Evolutionary conservation across 768 basidiomycete species (phyloP), one percentile per base, ranked within the genome.

Genomic region (Collybiopsis confluens): DNA sequence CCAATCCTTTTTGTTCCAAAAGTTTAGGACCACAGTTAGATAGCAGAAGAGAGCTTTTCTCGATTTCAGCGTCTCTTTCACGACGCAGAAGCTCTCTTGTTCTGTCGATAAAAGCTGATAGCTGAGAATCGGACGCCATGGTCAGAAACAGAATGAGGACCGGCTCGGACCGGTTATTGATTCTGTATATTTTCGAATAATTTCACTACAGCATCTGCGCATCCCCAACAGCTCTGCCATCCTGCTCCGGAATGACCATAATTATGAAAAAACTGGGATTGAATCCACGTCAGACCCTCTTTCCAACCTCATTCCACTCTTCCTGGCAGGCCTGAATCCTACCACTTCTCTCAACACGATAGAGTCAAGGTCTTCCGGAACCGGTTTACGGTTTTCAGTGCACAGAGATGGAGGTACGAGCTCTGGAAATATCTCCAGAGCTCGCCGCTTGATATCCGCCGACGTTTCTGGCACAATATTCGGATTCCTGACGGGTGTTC

Each of bases 1-100:
- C 86, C 9, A 98, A 73, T 2, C 95, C 95, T 54, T 88, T 86
- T 59, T 89, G 85, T 66, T 96, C 92, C n/a, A 98, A 76, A 8
- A 94, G 73, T 58, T 85, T 90, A 1, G 87, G 86, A 1, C 86
- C 81, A 62, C 91, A 93, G 54, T 91, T 90, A 8, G 89, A 85
- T 18, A 94, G 74, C 30, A 96, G 71, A 43, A 97, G 73, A 7
- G 88, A 82, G 13, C 80, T 88, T 36, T 89, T 80, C 55, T 88
- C 85, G 58, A 93, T 80, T 62, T 98, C 96, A n/a, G 90, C 88
- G 40, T 83, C 77, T 26, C 89, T 81, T 69, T 98, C 96, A 54
- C 70, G 72, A 10, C 76, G 61, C 4, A 97, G 76, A 16, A 98
- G 78, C 3, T 71, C 57, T 20, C 82, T 74, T 43, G 94, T 90